Evolutionary conservation across 192 early-diverging fungal genomes (phyloP).

Genomic region (Backusella australiensis): DNA sequence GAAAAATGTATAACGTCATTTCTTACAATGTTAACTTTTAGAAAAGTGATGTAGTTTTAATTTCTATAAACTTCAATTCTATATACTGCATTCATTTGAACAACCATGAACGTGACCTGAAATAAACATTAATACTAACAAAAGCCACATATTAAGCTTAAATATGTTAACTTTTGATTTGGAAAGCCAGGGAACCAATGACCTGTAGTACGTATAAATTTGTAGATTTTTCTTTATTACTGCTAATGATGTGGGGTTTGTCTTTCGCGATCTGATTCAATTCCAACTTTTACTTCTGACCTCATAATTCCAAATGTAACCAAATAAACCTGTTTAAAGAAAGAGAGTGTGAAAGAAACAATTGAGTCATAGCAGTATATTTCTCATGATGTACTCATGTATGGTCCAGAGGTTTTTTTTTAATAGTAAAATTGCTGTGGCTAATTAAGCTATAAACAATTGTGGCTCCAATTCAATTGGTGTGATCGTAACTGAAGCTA

Average conservation of each 20-base stretch:
- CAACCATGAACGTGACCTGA: not conserved
- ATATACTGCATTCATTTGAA: not conserved
- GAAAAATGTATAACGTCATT: not conserved
- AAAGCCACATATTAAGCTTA: too few species aligned
- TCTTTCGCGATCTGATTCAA: not conserved
- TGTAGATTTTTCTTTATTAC: not conserved
- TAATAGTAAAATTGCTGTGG: not conserved
- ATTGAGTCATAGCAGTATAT: not conserved
- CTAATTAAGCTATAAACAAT: not conserved
- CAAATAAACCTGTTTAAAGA: not conserved
- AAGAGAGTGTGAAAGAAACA: not conserved
- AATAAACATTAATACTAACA: not conserved
- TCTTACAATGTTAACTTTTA: not conserved
- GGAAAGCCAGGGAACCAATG: not conserved
- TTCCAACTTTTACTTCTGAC: not conserved
- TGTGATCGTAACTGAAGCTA: not conserved
- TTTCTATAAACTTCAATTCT: not conserved
- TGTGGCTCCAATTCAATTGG: not conserved
- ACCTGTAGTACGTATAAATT: not conserved
- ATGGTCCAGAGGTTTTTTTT: not conserved
- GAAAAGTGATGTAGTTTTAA: not conserved
- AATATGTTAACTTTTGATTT: too few species aligned
- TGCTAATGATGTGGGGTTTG: not conserved
- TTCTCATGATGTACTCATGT: not conserved
- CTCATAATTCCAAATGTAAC: not conserved